Conservation (phyloP, 208 protist genomes). For the Leishmania braziliensis region DNA sequence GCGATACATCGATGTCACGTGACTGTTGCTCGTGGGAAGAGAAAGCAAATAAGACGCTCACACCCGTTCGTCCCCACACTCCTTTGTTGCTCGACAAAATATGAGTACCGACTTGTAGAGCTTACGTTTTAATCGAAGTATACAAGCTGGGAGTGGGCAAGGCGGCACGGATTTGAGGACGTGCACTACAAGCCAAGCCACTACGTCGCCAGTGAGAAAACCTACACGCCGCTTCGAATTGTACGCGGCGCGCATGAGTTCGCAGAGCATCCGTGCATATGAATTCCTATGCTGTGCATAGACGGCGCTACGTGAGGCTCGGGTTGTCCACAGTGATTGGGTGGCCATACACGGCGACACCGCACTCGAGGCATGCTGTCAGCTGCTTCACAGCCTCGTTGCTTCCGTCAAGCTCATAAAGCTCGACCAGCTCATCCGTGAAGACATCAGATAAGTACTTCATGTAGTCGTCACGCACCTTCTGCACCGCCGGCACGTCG, state of each 20-base stretch:
- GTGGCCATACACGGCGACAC: conserved; percentile 82
- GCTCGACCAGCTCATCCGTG: conserved; percentile 74
- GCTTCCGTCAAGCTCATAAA: conserved; percentile 85
- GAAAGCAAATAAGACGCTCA: neutral
- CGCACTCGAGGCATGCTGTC: conserved; percentile 80
- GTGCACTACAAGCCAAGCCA: neutral
- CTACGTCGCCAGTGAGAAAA: neutral
- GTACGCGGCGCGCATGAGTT: neutral
- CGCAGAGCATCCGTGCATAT: too few relatives aligned
- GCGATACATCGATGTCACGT: neutral
- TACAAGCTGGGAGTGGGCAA: neutral
- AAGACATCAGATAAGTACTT: conserved; percentile 85
- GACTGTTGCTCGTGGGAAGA: neutral
- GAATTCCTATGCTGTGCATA: neutral
- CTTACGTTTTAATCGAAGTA: neutral
- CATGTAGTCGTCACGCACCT: conserved; percentile 85
- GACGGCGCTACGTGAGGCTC: neutral
- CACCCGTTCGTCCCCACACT: neutral
- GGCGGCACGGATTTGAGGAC: neutral
- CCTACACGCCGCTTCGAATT: neutral
- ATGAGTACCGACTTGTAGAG: neutral
- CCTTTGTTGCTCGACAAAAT: neutral
- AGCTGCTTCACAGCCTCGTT: conserved; percentile 78
- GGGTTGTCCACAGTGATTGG: conserved; percentile 39
- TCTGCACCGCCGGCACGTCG: conserved; percentile 42